These are phyloP conservation scores for Pyrus betulifolia DNA, from an alignment of 306 rosid species.

Conservation along the genomic window DNA sequence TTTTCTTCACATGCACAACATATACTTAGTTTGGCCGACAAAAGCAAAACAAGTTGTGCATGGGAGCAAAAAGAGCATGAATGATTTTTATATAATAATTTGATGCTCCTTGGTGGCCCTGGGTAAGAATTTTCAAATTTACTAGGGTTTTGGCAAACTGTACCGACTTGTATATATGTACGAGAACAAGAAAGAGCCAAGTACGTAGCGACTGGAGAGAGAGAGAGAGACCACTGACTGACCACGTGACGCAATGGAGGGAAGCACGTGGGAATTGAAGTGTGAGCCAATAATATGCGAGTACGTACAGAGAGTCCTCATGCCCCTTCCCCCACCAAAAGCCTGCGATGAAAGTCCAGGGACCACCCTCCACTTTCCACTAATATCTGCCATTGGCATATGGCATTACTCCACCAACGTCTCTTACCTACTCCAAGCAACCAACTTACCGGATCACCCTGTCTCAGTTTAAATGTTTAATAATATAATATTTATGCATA, in stretches of 20 bases:
- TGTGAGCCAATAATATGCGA: slow-evolving; percentile 8
- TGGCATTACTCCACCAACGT: not conserved
- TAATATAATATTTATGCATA: too few species aligned
- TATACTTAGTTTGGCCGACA: too few species aligned
- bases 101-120: too few species aligned
- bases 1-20: too few species aligned
- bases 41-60: too few species aligned
- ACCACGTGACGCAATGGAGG: slow-evolving; percentile 12
- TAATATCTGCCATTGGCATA: not conserved
- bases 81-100: too few species aligned
- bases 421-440: too few species aligned
- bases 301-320: not conserved
- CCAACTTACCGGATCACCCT: too few species aligned
- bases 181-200: not conserved
- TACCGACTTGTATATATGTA: too few species aligned
- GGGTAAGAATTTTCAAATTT: too few species aligned
- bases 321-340: not conserved
- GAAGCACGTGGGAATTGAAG: slow-evolving; percentile 23
- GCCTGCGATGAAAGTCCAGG: slow-evolving; percentile 8
- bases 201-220: not conserved
- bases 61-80: too few species aligned
- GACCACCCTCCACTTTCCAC: not conserved
- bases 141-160: not conserved
- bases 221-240: not conserved
- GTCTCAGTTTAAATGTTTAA: too few species aligned